Evolutionary conservation across 2,329 filamentous ascomycete genomes (phyloP).

Genomic region (Cylindrodendrum hubeiense): DNA sequence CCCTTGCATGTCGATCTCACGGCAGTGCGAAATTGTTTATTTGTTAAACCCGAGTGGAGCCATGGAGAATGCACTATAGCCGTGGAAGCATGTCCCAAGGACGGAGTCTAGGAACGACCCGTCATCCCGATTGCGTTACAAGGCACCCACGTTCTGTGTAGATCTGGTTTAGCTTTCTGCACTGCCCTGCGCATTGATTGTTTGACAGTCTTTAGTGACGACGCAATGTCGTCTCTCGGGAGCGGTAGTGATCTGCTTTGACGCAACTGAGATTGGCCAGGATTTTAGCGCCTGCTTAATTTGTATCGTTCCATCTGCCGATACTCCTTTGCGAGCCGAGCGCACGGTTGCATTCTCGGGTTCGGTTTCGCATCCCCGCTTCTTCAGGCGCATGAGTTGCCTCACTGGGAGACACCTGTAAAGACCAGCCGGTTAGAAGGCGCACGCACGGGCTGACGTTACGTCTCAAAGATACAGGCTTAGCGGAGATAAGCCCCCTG

Average conservation of each 20-base stretch:
- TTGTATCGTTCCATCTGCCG: background rate
- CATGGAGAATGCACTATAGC: background rate
- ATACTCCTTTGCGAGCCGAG: background rate
- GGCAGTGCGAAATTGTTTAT: background rate
- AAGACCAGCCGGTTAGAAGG: background rate
- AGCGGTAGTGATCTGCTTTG: background rate
- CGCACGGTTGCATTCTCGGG: background rate
- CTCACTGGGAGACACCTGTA: no score
- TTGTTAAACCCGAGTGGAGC: background rate
- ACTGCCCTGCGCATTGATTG: background rate
- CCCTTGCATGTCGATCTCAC: background rate
- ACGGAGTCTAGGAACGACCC: background rate
- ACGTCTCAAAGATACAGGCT: no score
- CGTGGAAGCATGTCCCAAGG: background rate
- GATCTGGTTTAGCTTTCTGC: background rate
- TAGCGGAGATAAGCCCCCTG: no score
- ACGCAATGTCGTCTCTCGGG: background rate
- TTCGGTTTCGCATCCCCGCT: constrained; percentile 3
- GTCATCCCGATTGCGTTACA: background rate
- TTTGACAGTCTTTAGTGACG: background rate
- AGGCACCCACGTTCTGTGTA: background rate
- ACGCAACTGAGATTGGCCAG: background rate
- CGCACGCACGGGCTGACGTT: background rate
- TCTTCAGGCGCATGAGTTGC: background rate
- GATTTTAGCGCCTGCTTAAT: background rate